Evolutionary conservation across 202 grass and related monocot genomes (phyloP).

Genomic region (Alloteropsis angusta): DNA sequence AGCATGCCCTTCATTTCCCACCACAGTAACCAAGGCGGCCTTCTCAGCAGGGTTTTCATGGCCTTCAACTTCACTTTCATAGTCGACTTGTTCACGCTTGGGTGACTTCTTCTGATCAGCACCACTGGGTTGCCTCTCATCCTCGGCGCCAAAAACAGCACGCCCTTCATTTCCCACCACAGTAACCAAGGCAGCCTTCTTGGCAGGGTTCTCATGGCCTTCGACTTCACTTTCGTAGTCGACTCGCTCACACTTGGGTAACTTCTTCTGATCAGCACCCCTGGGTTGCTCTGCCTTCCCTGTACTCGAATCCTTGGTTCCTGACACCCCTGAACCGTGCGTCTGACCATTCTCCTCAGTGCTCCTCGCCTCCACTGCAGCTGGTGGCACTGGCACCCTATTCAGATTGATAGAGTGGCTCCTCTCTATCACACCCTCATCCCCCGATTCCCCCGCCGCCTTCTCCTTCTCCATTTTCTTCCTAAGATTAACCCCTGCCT

Average conservation of each 20-base stretch:
- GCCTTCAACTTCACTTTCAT: constrained; percentile 20
- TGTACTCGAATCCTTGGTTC: neutral
- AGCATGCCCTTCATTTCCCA: constrained; percentile 11
- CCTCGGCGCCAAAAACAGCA: neutral
- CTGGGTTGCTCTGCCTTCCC: neutral
- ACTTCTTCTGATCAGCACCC: constrained; percentile 10
- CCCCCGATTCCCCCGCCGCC: neutral
- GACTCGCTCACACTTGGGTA: constrained; percentile 17
- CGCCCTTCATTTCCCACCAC: constrained; percentile 6
- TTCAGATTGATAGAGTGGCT: constrained; percentile 53
- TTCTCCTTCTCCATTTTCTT: constrained; percentile 16
- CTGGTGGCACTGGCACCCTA: constrained; percentile 20
- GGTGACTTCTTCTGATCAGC: constrained; percentile 14
- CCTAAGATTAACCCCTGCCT: neutral
- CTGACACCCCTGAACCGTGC: neutral
- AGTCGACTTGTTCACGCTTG: constrained; percentile 12
- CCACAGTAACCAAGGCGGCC: constrained; percentile 8
- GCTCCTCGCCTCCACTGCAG: neutral
- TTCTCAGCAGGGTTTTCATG: constrained; percentile 3
- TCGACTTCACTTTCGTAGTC: constrained; percentile 18
- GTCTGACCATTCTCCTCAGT: constrained; percentile 3
- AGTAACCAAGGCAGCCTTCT: constrained; percentile 20
- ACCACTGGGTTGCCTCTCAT: neutral
- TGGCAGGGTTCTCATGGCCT: neutral
- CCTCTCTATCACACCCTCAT: constrained; percentile 19